Evolutionary conservation across 116 monocot genomes (phyloP).

Genomic region (Phalaenopsis hybrid): DNA sequence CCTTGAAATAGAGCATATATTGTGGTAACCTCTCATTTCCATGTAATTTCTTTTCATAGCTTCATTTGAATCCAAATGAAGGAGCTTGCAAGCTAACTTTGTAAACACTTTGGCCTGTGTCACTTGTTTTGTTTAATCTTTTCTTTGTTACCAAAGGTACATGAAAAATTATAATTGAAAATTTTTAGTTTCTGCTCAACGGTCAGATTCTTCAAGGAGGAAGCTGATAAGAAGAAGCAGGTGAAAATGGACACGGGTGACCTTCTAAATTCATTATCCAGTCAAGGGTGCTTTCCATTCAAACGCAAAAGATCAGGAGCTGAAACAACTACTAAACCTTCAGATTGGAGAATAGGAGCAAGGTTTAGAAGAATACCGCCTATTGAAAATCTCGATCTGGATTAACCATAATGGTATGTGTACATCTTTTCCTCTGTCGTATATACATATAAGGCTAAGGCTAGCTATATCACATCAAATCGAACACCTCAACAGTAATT

Average conservation of each 20-base stretch:
- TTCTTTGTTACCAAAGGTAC: background rate
- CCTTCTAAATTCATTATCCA: constrained; percentile 44
- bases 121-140: background rate
- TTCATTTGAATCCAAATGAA: too few species aligned
- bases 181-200: background rate
- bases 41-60: too few species aligned
- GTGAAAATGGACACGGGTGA: constrained; percentile 52
- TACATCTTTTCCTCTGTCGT: background rate
- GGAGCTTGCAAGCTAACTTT: too few species aligned
- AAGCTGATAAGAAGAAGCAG: constrained; percentile 33
- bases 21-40: too few species aligned
- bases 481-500: too few species aligned
- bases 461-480: too few species aligned
- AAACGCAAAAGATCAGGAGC: constrained; percentile 42
- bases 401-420: constrained; percentile 21
- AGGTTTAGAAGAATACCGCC: constrained; percentile 60
- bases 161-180: background rate
- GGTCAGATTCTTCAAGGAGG: constrained; percentile 57
- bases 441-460: too few species aligned
- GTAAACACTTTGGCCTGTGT: background rate
- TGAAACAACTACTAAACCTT: constrained; percentile 11
- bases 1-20: too few species aligned
- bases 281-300: constrained; percentile 30
- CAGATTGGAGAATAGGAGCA: constrained; percentile 32
- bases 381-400: constrained; percentile 32